Evolutionary conservation across 805 yeast genomes (phyloP), one percentile per base, ranked within the genome.

Genomic region (Pichia scutulata): DNA sequence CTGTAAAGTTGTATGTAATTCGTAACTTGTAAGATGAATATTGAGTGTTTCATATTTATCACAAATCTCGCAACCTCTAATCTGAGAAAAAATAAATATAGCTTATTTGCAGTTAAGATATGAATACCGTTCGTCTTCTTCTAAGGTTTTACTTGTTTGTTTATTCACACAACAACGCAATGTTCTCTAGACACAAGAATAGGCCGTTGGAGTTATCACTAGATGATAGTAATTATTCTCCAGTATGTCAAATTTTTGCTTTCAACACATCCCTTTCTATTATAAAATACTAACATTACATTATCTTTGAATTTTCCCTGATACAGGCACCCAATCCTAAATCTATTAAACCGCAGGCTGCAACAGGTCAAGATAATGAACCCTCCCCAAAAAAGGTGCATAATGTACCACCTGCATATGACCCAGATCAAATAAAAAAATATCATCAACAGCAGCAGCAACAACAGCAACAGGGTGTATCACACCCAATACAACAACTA

Each of bases 261-360:
- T 16, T 22, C 7, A 14, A 13, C 9, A 14, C 1, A 7, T 22
- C 14, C 25, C 10, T 19, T 5, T 16, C 3, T 33, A n/a, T 21
- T 5, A 5, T 14, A 6, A 26, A n/a, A 30, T 47, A 47, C 50
- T 47, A 47, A 47, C 50, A 41, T 18, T 40, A 12, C 7, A 21
- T 42, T 28, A 4, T 41, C n/a, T 2, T 19, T 22, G 6, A 19
- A 39, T 21, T 18, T n/a, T 12, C 2, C 14, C 8, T 19, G 19
- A 16, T 25, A 23, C n/a, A 51, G 52, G 57, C 58, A 6, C 57
- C 55, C 4, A 55, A 52, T 37, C 58, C 58, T 22, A 55, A 55
- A 25, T 37, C 52, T 18, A 49, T 55, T 41, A 53, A 46, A 54
- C 63, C 57, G 44, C 64, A 55, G 54, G 54, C 55, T 43, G 59